These are phyloP conservation scores for Phytophthora litchii DNA, from an alignment of 352 stramenopile genomes.

Conservation along the genomic window DNA sequence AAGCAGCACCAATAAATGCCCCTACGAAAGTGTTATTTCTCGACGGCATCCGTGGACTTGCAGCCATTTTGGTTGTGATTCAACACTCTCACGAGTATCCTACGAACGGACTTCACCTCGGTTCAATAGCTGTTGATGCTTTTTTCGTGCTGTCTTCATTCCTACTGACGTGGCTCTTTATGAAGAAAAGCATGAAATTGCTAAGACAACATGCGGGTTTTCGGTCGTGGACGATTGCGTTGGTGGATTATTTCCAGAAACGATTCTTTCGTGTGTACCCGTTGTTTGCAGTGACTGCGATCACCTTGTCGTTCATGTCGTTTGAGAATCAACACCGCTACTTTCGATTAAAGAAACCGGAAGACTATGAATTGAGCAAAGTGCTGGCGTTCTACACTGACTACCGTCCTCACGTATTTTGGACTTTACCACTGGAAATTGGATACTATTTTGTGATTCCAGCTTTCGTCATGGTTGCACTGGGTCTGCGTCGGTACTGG, in stretches of 20 bases:
- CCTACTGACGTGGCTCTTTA: slow-evolving; percentile 31
- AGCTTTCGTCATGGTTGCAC: slow-evolving; percentile 31
- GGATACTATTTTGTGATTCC: slow-evolving; percentile 51
- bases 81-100: slow-evolving; percentile 33
- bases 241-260: slow-evolving; percentile 53
- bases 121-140: slow-evolving; percentile 36
- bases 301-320: slow-evolving; percentile 39
- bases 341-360: slow-evolving; percentile 32
- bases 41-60: slow-evolving; percentile 28
- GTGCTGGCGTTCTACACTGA: slow-evolving; percentile 42
- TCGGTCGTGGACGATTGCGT: slow-evolving; percentile 22
- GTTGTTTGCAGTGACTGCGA: slow-evolving; percentile 46
- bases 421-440: slow-evolving; percentile 30
- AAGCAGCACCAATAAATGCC: background rate
- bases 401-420: slow-evolving; percentile 49
- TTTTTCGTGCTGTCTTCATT: slow-evolving; percentile 52
- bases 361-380: slow-evolving; percentile 41
- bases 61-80: slow-evolving; percentile 36
- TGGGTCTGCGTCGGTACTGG: slow-evolving; percentile 33
- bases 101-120: slow-evolving; percentile 22
- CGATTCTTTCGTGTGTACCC: slow-evolving; percentile 67
- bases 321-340: slow-evolving; percentile 35
- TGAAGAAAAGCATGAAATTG: slow-evolving; percentile 40
- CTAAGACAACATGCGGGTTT: slow-evolving; percentile 19
- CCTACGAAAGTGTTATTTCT: slow-evolving; percentile 30